A percentile compares a stretch with the other conserved stretches of the same genome.
Evolutionary conservation across 2,329 filamentous ascomycete genomes (phyloP).

Genomic region (Alternaria arborescens): DNA sequence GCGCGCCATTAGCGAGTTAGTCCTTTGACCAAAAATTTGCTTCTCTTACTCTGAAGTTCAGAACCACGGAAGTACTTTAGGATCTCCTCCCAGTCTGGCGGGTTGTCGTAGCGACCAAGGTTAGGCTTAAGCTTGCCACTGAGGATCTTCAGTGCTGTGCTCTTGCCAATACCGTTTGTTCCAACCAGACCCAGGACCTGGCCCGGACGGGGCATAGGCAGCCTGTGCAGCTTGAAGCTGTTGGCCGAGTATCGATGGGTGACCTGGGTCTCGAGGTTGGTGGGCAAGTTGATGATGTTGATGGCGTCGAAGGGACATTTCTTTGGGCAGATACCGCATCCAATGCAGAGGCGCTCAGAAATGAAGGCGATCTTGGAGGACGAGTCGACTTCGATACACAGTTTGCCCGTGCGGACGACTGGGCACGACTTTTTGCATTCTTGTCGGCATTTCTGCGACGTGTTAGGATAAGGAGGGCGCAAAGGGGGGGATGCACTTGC

Average conservation of each 20-base stretch:
- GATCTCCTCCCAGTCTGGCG: slow-evolving; percentile 99
- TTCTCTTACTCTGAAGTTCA: slow-evolving; percentile 85
- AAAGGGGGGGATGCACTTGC: slow-evolving; percentile 56
- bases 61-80: slow-evolving; percentile 98
- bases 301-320: slow-evolving; percentile 99
- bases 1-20: slow-evolving; percentile 31
- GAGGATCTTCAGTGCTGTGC: slow-evolving; percentile 98
- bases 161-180: slow-evolving; percentile 99
- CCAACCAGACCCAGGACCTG: slow-evolving; percentile 96
- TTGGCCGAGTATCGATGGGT: slow-evolving; percentile 99
- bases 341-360: slow-evolving; percentile 93
- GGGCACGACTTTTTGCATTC: slow-evolving; percentile 99
- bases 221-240: slow-evolving; percentile 98
- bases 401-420: slow-evolving; percentile 95
- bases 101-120: slow-evolving; percentile 91
- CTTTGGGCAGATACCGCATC: slow-evolving; percentile 99
- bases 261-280: slow-evolving; percentile 97
- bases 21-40: neutral
- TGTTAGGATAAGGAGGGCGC: slow-evolving; percentile 33
- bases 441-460: slow-evolving; percentile 89
- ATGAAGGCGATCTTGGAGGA: slow-evolving; percentile 97
- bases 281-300: slow-evolving; percentile 99
- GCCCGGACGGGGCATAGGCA: slow-evolving; percentile 94
- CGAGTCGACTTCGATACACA: slow-evolving; percentile 91
- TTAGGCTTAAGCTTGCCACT: slow-evolving; percentile 99